phyloP scores from a whole-genome alignment of 495 filamentous ascomycete species.

The Neurospora sp. region DNA sequence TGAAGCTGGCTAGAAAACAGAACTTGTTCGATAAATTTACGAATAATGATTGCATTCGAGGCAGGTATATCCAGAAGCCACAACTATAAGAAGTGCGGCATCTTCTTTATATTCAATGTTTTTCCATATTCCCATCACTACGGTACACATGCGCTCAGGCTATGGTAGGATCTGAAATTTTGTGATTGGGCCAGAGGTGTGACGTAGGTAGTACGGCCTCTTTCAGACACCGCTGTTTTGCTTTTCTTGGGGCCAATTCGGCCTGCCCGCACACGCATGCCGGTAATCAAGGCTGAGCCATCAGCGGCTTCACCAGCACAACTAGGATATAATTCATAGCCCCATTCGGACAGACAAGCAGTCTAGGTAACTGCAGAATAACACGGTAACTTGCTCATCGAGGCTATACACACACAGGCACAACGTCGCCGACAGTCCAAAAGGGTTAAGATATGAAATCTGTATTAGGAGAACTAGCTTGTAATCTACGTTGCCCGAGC shows the following conservation, averaged over 20 bases:
- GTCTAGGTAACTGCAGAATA: not conserved
- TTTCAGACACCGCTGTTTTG: not conserved
- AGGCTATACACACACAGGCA: not conserved
- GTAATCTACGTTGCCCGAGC: not conserved
- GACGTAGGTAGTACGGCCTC: not conserved
- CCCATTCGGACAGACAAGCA: not conserved
- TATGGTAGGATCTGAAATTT: not conserved
- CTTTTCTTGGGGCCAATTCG: not conserved
- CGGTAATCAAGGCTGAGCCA: not conserved
- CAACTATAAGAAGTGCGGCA: not conserved
- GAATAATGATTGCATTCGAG: not conserved
- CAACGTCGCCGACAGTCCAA: not conserved
- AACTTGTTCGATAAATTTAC: not conserved
- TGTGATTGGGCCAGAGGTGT: not conserved
- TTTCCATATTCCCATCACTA: not conserved
- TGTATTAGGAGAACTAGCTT: slow-evolving; percentile 1
- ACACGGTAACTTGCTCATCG: not conserved
- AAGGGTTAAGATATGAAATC: not conserved
- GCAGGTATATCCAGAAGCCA: not conserved
- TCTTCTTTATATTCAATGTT: not conserved
- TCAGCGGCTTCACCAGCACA: not conserved
- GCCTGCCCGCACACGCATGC: not conserved
- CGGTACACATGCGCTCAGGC: not conserved
- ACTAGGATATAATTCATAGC: not conserved
- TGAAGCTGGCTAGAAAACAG: not conserved